Evolutionary conservation across 2,329 filamentous ascomycete species (phyloP), one percentile per base, ranked within the genome.

Genomic region (Pezicula carpinea): DNA sequence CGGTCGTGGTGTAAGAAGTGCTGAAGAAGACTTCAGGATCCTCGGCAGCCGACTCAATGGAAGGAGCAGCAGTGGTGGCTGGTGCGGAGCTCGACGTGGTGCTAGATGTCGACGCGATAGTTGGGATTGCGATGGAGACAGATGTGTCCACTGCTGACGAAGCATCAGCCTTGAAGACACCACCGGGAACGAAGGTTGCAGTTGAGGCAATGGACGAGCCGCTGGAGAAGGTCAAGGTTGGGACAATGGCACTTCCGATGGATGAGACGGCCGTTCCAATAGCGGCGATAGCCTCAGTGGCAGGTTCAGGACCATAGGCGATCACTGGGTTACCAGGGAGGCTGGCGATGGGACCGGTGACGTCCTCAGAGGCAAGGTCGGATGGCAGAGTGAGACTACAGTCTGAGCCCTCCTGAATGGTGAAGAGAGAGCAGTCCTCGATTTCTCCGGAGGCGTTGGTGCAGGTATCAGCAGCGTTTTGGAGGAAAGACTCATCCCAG

Each of bases 401-500:
- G 48, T 77, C 71, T 0, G 67, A 64, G 21, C 81, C 73, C 44
- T 66, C 67, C 63, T 91, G 82, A 46, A 95, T 71, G 44, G 75
- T 70, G 68, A 96, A 96, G 23, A 93, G 57, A 1, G 79, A 69
- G 69, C 91, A 96, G 65, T 91, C 89, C 36, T 75, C 59, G 39
- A 95, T 80, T 35, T 72, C 60, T 29, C 91, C 91, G 8, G 80
- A 82, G 0, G 60, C 61, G 66, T 82, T 86, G 43, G 84, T 92
- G 76, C 91, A 96, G 6, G 73, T 77, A 39, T 90, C 66, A 52
- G 91, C 73, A n/a, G 88, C 89, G 5, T 75, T 43, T 65, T 90
- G 81, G 31, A 93, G 75, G 66, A 89, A 82, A 3, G 72, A 69
- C 7, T 69, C 60, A 2, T 90, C 77, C 89, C 89, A 95, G 22